Base-by-base conservation (phyloP, 352 stramenopile genomes). In the Phytophthora sp. region DNA sequence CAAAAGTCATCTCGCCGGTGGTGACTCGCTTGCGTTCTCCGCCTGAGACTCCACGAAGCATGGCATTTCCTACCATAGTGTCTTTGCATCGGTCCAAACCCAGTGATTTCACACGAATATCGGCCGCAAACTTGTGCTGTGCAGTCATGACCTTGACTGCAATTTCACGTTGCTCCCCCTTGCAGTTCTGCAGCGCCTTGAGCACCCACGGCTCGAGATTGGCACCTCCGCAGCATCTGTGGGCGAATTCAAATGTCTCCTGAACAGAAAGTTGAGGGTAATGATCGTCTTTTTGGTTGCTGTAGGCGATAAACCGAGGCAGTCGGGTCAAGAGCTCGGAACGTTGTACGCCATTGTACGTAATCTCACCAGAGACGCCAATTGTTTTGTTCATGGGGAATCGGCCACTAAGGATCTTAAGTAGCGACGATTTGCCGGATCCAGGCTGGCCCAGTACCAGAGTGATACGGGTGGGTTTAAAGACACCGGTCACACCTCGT, bases 171-270 rank as follows among this genome's bases (percentile, higher is more conserved):
- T 81, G 44, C 39, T 80, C 76, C 0, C 55, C 50, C 30, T 67
- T 68, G 66, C 73, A 80, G 36, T 87, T 78, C 15, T 69, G 59
- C 16, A 80, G 29, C 4, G 76, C 67, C 18, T 86, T 63, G 1
- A 74, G 26, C 15, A 76, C 44, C 72, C 73, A 87, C 2, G 66
- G 70, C 36, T 82, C 76, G 20, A 83, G 63, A 3, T 55, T 88
- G 60, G 69, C 74, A 27, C 73, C 75, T 4, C 52, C 59, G 33
- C 63, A 84, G 53, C 77, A 97, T 46, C 88, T 80, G 68, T 96
- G 96, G 3, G 95, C 86, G 68, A 99, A 98, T 38, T 90, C 76
- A 35, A 98, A 91, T 3, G 93, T 99, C 64, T 99, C 95, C 21
- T 90, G 71, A 1, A 99, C 96, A 0, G 93, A 98, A 18, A 98